Evolutionary conservation across 805 yeast genomes (phyloP), one percentile per base, ranked within the genome.

Genomic region (Torulaspora maleeae): DNA sequence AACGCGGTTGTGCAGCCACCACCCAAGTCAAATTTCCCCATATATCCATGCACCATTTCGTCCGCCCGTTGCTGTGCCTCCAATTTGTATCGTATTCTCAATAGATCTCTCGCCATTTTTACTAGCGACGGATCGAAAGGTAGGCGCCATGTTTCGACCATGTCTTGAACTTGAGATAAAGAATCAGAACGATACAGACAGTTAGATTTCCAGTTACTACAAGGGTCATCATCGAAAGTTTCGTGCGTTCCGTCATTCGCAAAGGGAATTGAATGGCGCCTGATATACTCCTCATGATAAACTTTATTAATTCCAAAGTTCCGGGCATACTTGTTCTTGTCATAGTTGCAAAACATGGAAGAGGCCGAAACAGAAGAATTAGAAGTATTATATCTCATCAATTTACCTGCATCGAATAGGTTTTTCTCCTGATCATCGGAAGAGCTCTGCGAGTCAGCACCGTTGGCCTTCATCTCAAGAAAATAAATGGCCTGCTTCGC

Each of bases 101-200:
- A 41, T n/a, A 61, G 40, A 45, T 62, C 60, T 41, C 64, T 53
- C 9, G 68, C 68, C 44, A 61, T 47, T 40, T 43, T 58, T 2
- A 59, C 53, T 11, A 58, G 43, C 3, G 68, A 61, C 1, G 64
- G 57, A 39, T 63, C 67, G 44, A 62, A 63, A 4, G 68, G 67
- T 25, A 58, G 35, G 1, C 36, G 37, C 68, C 68, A 64, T 10
- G 44, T 28, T 20, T 59, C 63, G 5, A 59, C 41, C 1, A 51
- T 51, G 29, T 58, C 59, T 32, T 58, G 59, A 2, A 63, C 49
- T 29, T 53, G 46, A 1, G 68, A 60, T 8, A 47, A 36, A 2
- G 66, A 60, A 27, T 49, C 47, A 25, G 56, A 54, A 7, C 65
- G 51, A 38, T 55, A 47, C 20, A 55, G 38, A 17, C 39, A 34